Percentiles rank a stretch among this genome's conserved stretches.
phyloP scores from a whole-genome alignment of 352 stramenopile genomes.

The Achlya hypogyna region DNA sequence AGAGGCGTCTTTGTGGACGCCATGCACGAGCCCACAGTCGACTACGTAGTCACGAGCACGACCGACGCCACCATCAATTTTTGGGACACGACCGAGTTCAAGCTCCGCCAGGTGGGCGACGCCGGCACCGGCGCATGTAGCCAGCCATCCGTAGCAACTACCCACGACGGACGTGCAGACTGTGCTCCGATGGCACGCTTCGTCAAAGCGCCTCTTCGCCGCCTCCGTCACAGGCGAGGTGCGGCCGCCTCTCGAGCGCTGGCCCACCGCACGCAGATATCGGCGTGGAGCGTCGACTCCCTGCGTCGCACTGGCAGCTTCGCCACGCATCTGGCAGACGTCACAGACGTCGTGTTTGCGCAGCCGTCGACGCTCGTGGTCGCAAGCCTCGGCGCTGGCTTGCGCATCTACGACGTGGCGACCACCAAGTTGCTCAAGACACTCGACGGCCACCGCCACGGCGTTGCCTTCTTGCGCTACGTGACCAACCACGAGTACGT shows the following conservation, averaged over 20 bases:
- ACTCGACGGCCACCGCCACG: slow-evolving; percentile 33
- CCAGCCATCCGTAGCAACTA: slow-evolving; percentile 3
- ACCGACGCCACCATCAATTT: slow-evolving; percentile 10
- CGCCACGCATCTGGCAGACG: background rate
- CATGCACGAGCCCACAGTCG: background rate
- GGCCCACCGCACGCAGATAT: background rate
- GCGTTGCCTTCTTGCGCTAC: slow-evolving; percentile 38
- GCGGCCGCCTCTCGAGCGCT: background rate
- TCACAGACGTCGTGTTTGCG: background rate
- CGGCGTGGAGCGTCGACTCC: slow-evolving; percentile 6
- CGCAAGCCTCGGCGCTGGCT: background rate
- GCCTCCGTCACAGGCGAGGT: background rate
- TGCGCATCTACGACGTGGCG: background rate
- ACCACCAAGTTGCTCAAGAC: slow-evolving; percentile 23
- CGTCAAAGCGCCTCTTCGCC: background rate
- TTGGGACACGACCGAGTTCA: background rate
- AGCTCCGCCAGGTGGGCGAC: background rate
- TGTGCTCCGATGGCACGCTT: background rate
- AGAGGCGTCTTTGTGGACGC: slow-evolving; percentile 2
- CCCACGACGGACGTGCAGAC: slow-evolving; percentile 14
- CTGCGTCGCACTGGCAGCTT: background rate
- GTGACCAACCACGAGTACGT: slow-evolving; percentile 40
- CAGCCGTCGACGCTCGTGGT: background rate
- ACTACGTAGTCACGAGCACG: slow-evolving; percentile 9
- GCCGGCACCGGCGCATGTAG: background rate